phyloP scores from a whole-genome alignment of 495 filamentous ascomycete genomes.

The Acidiella bohemica region DNA sequence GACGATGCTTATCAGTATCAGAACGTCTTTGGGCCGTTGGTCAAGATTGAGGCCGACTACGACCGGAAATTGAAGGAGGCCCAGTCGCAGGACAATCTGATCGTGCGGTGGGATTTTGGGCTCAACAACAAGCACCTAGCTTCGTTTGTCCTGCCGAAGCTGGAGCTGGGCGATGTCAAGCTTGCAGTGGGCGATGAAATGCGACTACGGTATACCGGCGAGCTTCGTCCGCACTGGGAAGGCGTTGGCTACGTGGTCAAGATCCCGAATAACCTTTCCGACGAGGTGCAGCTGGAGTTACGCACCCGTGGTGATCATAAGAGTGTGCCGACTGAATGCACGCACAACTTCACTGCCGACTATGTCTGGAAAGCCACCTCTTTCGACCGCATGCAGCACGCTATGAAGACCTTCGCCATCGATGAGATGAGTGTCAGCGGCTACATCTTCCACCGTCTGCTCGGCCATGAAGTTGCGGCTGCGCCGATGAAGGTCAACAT shows the following conservation, averaged over 20 bases:
- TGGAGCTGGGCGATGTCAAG: conserved; percentile 96
- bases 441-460: conserved; percentile 95
- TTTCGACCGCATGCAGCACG: conserved; percentile 97
- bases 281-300: conserved; percentile 92
- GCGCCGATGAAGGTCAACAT: conserved; percentile 94
- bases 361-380: conserved; percentile 99
- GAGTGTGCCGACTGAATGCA: conserved; percentile 91
- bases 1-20: conserved; percentile 98
- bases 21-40: conserved; percentile 94
- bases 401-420: conserved; percentile 98
- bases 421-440: conserved; percentile 98
- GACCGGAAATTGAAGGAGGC: conserved; percentile 98
- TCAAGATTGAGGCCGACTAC: conserved; percentile 99
- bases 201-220: conserved; percentile 90
- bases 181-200: conserved; percentile 97
- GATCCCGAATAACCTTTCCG: conserved; percentile 97
- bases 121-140: conserved; percentile 96
- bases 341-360: conserved; percentile 93
- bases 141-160: conserved; percentile 90
- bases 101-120: conserved; percentile 91
- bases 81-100: conserved; percentile 84
- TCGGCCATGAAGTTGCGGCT: conserved; percentile 90
- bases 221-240: conserved; percentile 89
- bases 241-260: conserved; percentile 99
- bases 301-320: conserved; percentile 85